phyloP scores from a whole-genome alignment of 2,329 filamentous ascomycete genomes.

The Botryotinia convoluta region DNA sequence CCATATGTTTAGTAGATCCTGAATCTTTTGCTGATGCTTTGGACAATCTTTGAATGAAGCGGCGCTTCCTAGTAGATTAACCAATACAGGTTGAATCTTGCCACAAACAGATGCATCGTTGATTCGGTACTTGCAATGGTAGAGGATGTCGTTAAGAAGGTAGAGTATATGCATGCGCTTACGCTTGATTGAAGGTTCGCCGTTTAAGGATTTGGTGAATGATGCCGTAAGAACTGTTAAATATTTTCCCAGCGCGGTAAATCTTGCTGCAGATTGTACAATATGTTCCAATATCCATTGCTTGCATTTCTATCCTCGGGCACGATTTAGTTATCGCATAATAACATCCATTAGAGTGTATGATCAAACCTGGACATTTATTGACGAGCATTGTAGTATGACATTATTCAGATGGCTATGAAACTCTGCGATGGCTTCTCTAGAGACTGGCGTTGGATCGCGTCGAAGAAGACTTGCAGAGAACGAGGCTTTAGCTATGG shows the following conservation, averaged over 20 bases:
- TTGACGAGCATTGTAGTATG: conserved; percentile 68
- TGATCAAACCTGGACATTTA: conserved; percentile 81
- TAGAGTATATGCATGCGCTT: conserved; percentile 75
- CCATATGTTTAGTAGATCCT: conserved; percentile 68
- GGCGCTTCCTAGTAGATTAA: conserved; percentile 59
- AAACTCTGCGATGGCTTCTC: conserved; percentile 68
- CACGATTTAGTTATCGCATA: conserved; percentile 41
- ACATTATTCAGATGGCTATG: conserved; percentile 63
- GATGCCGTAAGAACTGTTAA: conserved; percentile 66
- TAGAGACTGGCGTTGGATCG: conserved; percentile 67
- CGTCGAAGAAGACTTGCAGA: conserved; percentile 70
- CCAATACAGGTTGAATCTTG: conserved; percentile 57
- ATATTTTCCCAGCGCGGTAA: conserved; percentile 71
- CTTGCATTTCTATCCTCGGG: conserved; percentile 73
- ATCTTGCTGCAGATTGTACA: conserved; percentile 63
- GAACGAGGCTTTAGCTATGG: conserved; percentile 77
- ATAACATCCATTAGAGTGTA: conserved; percentile 37
- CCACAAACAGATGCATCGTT: conserved; percentile 52
- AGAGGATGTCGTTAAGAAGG: conserved; percentile 73
- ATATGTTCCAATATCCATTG: conserved; percentile 76
- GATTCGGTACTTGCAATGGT: conserved; percentile 59
- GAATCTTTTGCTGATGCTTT: conserved; percentile 64
- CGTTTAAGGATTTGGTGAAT: conserved; percentile 41
- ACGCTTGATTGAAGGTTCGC: conserved; percentile 58
- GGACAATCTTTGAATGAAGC: conserved; percentile 58